Conservation (phyloP, 148 eudicot species). For the Heliosperma pusillum region DNA sequence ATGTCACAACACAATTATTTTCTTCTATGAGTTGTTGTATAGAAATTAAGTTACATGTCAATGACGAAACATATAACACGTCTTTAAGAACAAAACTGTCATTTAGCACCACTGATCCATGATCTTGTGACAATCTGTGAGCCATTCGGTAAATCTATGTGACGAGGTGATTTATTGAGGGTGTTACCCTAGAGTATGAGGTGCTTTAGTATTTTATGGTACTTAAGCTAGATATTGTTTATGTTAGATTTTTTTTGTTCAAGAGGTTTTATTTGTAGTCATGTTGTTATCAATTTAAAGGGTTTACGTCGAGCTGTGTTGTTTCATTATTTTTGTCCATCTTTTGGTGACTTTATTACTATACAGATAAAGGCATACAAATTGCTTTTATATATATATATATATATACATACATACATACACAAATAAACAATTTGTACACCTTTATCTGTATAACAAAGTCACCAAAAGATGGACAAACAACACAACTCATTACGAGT, state of each 20-base stretch:
- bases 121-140: no score
- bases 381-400: background rate
- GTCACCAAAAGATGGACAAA: no score
- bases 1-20: conserved; percentile 1
- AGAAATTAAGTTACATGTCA: background rate
- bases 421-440: no score
- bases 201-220: background rate
- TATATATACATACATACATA: background rate
- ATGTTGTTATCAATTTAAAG: background rate
- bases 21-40: background rate
- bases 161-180: background rate
- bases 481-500: no score
- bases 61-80: no score
- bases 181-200: background rate
- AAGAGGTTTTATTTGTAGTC: background rate
- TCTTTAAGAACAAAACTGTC: no score
- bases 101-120: no score
- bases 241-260: background rate
- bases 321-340: background rate
- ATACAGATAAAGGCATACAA: background rate
- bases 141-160: background rate
- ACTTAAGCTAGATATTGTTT: background rate
- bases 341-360: background rate
- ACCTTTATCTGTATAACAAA: no score
- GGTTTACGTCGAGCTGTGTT: background rate